A percentile compares a stretch with the other conserved stretches of the same genome.
Conservation (phyloP, 345 rosid species). For the Populus simonii region DNA sequence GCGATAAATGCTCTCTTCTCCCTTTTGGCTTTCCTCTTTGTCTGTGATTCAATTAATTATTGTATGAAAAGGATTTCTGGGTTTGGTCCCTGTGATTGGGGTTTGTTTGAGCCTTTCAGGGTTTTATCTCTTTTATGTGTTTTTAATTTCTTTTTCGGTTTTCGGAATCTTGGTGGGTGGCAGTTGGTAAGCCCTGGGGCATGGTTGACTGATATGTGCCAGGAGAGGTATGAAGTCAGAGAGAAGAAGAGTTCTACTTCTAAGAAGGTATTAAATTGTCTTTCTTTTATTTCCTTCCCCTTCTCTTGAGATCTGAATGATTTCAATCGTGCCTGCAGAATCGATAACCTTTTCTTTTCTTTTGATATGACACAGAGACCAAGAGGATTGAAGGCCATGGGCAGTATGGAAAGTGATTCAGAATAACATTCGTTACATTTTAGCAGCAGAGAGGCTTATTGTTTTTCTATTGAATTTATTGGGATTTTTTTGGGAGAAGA, state of each 20-base stretch:
- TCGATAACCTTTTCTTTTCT: not conserved
- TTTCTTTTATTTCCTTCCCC: not conserved
- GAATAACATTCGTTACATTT: constrained; percentile 28
- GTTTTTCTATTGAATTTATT: constrained; percentile 7
- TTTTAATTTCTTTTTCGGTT: not conserved
- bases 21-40: not conserved
- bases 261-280: constrained; percentile 46
- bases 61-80: not conserved
- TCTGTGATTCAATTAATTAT: not conserved
- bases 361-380: constrained; percentile 51
- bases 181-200: constrained; percentile 77
- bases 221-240: constrained; percentile 77
- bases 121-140: not conserved
- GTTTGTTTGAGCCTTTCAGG: not conserved
- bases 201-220: constrained; percentile 79
- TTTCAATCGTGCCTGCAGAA: not conserved
- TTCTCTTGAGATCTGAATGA: not conserved
- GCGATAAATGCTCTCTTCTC: not conserved
- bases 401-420: constrained; percentile 68
- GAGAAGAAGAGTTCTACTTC: constrained; percentile 53
- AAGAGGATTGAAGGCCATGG: constrained; percentile 75
- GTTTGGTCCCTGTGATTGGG: constrained; percentile 9
- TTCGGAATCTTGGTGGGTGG: constrained; percentile 29
- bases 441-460: constrained; percentile 21
- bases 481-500: constrained; percentile 15